Evolutionary conservation across 2,329 filamentous ascomycete species (phyloP), one percentile per base, ranked within the genome.

Genomic region (Raffaelea albimanens): DNA sequence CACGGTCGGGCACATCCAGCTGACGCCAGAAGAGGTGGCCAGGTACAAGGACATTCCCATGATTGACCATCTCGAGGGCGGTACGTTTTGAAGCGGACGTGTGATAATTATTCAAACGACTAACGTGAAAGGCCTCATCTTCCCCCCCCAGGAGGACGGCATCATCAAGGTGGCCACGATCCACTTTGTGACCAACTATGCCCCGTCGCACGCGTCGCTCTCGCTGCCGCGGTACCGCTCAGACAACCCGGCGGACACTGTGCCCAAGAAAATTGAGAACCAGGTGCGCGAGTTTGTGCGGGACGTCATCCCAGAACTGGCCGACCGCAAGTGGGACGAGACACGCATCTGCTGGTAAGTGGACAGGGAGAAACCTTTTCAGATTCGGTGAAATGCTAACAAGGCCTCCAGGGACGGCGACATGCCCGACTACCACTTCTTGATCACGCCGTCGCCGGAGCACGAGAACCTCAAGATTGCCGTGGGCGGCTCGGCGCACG

Each of bases 1-100:
- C 72, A 71, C 73, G 0, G 71, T 83, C 2, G 78, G 74, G 0
- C 78, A 83, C 55, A 65, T 82, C 2, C 70, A 73, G 38, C 67
- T 83, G 1, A 77, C 69, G 0, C 66, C 73, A 5, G 67, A 69
- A 0, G 79, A 83, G 58, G 69, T 71, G 0, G 66, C 70, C 3
- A 63, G 62, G 7, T 68, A 83, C 1, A 69, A 72, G 3, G 73
- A 74, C 4, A 76, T 82, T 13, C 78, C 79, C 0, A 74, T 81
- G 0, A 76, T 73, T 1, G 79, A 82, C 48, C 29, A 49, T 16
- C 33, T 49, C 1, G 43, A 45, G 43, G n/a, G 43, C 25, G 43
- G 43, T 45, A 22, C 21, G 2, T 31, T 31, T n/a, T n/a, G n/a
- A n/a, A n/a, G n/a, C n/a, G n/a, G n/a, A n/a, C n/a, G n/a, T n/a